phyloP scores from a whole-genome alignment of 257 asterid genomes.

The Solanum peruvianum region DNA sequence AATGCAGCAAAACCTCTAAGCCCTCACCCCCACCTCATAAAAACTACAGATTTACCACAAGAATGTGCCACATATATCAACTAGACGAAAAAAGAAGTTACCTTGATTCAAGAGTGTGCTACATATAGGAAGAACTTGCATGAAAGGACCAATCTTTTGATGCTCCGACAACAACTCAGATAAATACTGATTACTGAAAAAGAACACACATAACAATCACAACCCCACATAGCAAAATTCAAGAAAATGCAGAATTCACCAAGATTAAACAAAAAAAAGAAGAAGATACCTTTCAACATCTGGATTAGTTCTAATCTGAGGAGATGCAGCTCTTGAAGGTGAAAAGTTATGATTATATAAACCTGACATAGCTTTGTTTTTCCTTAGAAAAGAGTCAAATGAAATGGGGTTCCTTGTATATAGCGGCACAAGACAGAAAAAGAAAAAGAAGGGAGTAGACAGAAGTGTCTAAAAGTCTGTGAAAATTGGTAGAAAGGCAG shows the following conservation, averaged over 20 bases:
- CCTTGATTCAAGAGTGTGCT: slow-evolving; percentile 93
- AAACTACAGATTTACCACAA: neutral
- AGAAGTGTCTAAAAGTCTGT: slow-evolving; percentile 4
- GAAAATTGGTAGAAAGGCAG: slow-evolving; percentile 5
- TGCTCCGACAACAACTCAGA: slow-evolving; percentile 91
- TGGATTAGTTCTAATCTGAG: slow-evolving; percentile 54
- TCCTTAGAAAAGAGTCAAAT: neutral
- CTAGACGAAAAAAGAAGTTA: neutral
- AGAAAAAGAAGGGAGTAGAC: neutral
- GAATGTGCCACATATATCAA: slow-evolving; percentile 48
- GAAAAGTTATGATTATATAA: slow-evolving; percentile 65
- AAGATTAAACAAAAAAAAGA: neutral
- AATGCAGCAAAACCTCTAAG: neutral
- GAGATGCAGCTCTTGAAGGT: slow-evolving; percentile 84
- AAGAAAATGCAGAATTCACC: neutral
- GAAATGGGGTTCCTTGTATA: neutral
- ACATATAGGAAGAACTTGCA: slow-evolving; percentile 89
- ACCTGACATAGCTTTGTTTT: slow-evolving; percentile 39
- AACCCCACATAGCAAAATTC: neutral
- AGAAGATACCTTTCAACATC: slow-evolving; percentile 59
- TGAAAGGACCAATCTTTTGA: slow-evolving; percentile 93
- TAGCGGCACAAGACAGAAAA: neutral
- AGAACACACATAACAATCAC: neutral
- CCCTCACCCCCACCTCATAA: neutral
- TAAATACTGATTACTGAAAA: slow-evolving; percentile 65